Evolutionary conservation across 23 red algal species (phyloP).

Genomic region (Gracilaria caudata): DNA sequence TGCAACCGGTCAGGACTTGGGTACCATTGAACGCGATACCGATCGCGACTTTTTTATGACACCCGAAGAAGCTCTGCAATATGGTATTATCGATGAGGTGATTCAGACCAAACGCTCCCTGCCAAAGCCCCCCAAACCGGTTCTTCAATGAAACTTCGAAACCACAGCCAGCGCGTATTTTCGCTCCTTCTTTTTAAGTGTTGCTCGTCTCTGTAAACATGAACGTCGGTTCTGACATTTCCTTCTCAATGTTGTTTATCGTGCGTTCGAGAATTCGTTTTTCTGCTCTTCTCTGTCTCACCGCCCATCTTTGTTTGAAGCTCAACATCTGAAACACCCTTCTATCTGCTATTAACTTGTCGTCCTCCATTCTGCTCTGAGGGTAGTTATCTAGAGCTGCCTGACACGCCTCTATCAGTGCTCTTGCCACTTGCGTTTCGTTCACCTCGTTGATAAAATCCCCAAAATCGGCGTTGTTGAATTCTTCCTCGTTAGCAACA

Average conservation of each 20-base stretch:
- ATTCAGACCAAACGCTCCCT: conserved; percentile 78
- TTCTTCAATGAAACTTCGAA: conserved; percentile 9
- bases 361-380: conserved; percentile 80
- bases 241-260: conserved; percentile 72
- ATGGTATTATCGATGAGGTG: conserved; percentile 93
- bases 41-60: conserved; percentile 96
- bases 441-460: conserved; percentile 79
- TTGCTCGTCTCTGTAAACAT: conserved; percentile 66
- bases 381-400: conserved; percentile 71
- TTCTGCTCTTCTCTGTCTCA: conserved; percentile 85
- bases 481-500: conserved; percentile 64
- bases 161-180: neutral
- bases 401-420: conserved; percentile 71
- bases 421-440: conserved; percentile 65
- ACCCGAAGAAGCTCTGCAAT: conserved; percentile 79
- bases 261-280: conserved; percentile 94
- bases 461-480: conserved; percentile 78
- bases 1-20: conserved; percentile 79
- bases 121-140: conserved; percentile 56
- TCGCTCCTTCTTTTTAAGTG: neutral
- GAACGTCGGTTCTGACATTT: conserved; percentile 62
- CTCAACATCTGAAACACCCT: conserved; percentile 76
- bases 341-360: conserved; percentile 63
- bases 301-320: conserved; percentile 84
- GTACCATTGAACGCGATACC: conserved; percentile 83